Evolutionary conservation across 23 red algal genomes (phyloP).

Genomic region (Rhodosorus marinus): DNA sequence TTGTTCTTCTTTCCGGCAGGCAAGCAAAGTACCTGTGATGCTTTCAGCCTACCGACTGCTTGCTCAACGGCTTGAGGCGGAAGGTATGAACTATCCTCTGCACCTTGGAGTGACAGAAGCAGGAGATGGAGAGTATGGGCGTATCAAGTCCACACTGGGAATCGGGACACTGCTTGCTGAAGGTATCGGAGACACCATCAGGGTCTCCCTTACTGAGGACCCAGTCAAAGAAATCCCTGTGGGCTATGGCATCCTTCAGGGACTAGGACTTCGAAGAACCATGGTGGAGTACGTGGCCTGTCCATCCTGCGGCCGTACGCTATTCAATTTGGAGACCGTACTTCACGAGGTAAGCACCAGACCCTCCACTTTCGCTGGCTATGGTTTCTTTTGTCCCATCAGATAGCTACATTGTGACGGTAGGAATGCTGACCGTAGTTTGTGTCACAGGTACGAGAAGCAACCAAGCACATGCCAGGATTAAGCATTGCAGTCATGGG

Average conservation of each 20-base stretch:
- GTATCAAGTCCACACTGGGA: constrained; percentile 89
- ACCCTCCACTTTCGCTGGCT: no score
- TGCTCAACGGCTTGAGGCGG: constrained; percentile 29
- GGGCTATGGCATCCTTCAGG: constrained; percentile 95
- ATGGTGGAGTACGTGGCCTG: constrained; percentile 99
- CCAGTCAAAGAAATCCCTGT: constrained; percentile 97
- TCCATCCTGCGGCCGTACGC: constrained; percentile 83
- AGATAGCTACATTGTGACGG: neutral
- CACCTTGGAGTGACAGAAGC: constrained; percentile 99
- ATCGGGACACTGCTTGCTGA: constrained; percentile 92
- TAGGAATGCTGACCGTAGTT: no score
- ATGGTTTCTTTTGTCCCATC: neutral
- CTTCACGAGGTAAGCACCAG: constrained; percentile 83
- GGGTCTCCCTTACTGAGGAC: constrained; percentile 86
- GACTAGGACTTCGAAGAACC: constrained; percentile 63
- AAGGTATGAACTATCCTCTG: constrained; percentile 69
- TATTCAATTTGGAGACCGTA: constrained; percentile 91
- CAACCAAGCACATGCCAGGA: constrained; percentile 95
- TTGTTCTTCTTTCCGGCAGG: no score
- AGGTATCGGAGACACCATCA: constrained; percentile 92
- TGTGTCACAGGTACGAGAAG: constrained; percentile 81
- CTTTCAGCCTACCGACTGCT: constrained; percentile 86
- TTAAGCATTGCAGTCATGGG: constrained; percentile 97
- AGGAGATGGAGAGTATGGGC: constrained; percentile 96
- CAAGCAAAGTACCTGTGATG: constrained; percentile 97